Conservation (phyloP, 2,329 filamentous ascomycete genomes). For the Trichoderma afroharzianum region DNA sequence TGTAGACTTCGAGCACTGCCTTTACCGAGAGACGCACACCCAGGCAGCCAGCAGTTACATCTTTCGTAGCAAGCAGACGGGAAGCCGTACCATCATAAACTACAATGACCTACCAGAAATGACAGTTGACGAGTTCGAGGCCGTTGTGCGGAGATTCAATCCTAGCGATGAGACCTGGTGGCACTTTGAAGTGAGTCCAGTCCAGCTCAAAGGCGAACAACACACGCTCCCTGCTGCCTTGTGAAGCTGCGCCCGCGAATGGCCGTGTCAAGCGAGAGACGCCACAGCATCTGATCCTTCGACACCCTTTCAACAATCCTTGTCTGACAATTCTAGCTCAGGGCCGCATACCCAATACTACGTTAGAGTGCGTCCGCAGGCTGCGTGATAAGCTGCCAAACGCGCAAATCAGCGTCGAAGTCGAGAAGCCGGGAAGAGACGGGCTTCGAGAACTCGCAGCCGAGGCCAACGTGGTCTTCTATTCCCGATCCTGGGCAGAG, state of each 20-base stretch:
- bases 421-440: constrained; percentile 64
- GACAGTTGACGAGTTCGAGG: constrained; percentile 57
- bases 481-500: constrained; percentile 67
- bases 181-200: constrained; percentile 62
- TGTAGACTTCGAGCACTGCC: constrained; percentile 52
- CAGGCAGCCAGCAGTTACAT: constrained; percentile 68
- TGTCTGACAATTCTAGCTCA: constrained; percentile 26
- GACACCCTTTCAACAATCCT: not conserved
- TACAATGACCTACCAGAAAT: constrained; percentile 67
- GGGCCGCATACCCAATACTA: constrained; percentile 63
- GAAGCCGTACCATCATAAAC: constrained; percentile 67
- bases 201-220: not conserved
- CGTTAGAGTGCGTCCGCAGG: constrained; percentile 54
- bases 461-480: constrained; percentile 69
- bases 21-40: constrained; percentile 52
- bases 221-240: not conserved
- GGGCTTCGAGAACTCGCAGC: constrained; percentile 58
- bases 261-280: not conserved
- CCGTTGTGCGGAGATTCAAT: constrained; percentile 38
- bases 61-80: constrained; percentile 55
- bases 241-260: not conserved
- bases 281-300: not conserved
- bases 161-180: constrained; percentile 51
- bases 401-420: constrained; percentile 62
- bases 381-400: constrained; percentile 45